Percentiles rank a stretch among this genome's conserved stretches.
phyloP scores from a whole-genome alignment of 106 monocot genomes.

The Dendrobium officinale region DNA sequence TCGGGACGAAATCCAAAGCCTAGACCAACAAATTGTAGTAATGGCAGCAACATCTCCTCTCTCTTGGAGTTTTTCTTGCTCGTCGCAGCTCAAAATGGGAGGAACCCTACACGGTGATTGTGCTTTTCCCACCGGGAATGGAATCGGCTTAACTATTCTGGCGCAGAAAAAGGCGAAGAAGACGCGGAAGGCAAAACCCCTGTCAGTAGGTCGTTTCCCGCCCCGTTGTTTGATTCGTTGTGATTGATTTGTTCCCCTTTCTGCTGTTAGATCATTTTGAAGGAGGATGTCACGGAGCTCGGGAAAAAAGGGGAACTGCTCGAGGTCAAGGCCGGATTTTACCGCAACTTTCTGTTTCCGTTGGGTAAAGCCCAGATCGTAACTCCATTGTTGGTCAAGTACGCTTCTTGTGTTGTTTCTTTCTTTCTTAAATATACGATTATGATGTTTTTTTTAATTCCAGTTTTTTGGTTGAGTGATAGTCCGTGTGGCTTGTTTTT shows the following conservation, averaged over 20 bases:
- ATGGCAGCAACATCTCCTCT: not conserved
- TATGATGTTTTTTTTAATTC: not conserved
- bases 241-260: not conserved
- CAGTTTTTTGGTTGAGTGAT: not conserved
- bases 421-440: not conserved
- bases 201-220: too few relatives aligned
- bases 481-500: not conserved
- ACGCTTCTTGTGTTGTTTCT: not conserved
- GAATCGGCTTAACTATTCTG: conserved; percentile 14
- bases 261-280: conserved; percentile 59
- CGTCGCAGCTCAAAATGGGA: not conserved
- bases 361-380: conserved; percentile 74
- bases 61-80: conserved; percentile 2
- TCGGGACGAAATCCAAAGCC: too few relatives aligned
- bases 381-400: conserved; percentile 79
- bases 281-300: conserved; percentile 71
- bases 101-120: not conserved
- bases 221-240: not conserved
- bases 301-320: conserved; percentile 76
- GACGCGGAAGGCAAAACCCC: conserved; percentile 37
- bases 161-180: conserved; percentile 86
- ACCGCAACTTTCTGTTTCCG: conserved; percentile 80
- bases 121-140: not conserved
- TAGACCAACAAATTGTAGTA: not conserved
- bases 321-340: conserved; percentile 86